Percentiles rank a stretch among this genome's conserved stretches.
Conservation (phyloP, 495 filamentous ascomycete genomes). For the Penicillium lagena region DNA sequence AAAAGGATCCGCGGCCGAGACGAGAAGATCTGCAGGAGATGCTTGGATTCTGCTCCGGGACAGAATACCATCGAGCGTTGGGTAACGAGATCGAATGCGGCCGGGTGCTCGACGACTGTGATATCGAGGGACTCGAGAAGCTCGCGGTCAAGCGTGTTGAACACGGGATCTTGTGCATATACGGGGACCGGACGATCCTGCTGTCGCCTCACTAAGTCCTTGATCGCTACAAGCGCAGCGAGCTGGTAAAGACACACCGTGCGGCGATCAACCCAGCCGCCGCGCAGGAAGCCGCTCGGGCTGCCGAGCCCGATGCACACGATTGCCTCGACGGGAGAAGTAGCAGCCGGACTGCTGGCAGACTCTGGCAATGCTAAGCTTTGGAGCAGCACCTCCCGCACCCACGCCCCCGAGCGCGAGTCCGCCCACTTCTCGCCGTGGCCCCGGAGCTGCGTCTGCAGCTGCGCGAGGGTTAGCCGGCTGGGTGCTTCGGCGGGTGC, state of each 20-base stretch:
- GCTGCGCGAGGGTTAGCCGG: conserved; percentile 28
- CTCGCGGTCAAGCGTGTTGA: conserved; percentile 52
- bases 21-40: conserved; percentile 28
- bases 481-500: conserved; percentile 27
- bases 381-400: background rate
- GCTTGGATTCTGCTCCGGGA: conserved; percentile 36
- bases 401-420: conserved; percentile 21
- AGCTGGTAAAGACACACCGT: conserved; percentile 50
- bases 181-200: conserved; percentile 17
- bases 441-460: conserved; percentile 26
- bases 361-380: no score
- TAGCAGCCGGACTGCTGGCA: no score
- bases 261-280: conserved; percentile 40
- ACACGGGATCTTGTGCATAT: conserved; percentile 65
- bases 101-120: conserved; percentile 49
- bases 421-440: conserved; percentile 21
- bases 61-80: conserved; percentile 56
- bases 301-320: conserved; percentile 53
- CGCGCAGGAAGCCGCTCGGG: conserved; percentile 37
- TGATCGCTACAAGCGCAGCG: conserved; percentile 51
- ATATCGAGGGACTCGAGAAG: conserved; percentile 51
- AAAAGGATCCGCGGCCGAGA: conserved; percentile 25
- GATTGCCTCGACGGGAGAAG: conserved; percentile 15
- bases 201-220: conserved; percentile 21
- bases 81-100: conserved; percentile 48